These are phyloP conservation scores for Xylaria sp. DNA, from an alignment of 2,329 filamentous ascomycete species.

Conservation along the genomic window DNA sequence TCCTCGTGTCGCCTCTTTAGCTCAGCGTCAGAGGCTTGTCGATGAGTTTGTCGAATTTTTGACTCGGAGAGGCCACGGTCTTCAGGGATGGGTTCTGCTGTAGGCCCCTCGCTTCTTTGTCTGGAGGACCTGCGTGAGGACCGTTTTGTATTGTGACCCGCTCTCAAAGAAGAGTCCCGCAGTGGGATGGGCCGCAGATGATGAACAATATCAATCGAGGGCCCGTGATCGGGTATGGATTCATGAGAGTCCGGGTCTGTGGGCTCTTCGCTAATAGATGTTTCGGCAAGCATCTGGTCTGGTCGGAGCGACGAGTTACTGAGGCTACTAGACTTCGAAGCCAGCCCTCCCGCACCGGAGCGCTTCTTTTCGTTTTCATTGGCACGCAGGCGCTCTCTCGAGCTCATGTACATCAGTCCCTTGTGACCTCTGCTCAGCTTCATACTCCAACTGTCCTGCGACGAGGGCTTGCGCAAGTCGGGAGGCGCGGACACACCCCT, in stretches of 20 bases:
- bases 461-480: conserved; percentile 64
- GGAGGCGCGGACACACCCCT: conserved; percentile 59
- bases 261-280: conserved; percentile 66
- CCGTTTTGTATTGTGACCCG: conserved; percentile 62
- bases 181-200: conserved; percentile 62
- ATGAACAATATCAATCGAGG: conserved; percentile 41
- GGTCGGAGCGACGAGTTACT: conserved; percentile 51
- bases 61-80: conserved; percentile 49
- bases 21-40: conserved; percentile 40
- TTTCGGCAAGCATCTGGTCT: conserved; percentile 64
- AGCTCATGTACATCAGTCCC: conserved; percentile 78
- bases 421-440: conserved; percentile 64
- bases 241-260: conserved; percentile 36
- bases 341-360: conserved; percentile 55
- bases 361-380: conserved; percentile 71
- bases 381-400: conserved; percentile 72
- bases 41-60: conserved; percentile 42
- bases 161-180: conserved; percentile 73
- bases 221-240: conserved; percentile 36
- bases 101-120: conserved; percentile 57
- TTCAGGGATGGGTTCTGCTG: conserved; percentile 57
- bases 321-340: conserved; percentile 54
- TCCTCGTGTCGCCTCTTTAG: conserved; percentile 45
- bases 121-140: conserved; percentile 61
- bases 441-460: conserved; percentile 71